A percentile compares a stretch with the other conserved stretches of the same genome.
Evolutionary conservation across 768 basidiomycete genomes (phyloP).

Genomic region (Dentipellis fragilis): DNA sequence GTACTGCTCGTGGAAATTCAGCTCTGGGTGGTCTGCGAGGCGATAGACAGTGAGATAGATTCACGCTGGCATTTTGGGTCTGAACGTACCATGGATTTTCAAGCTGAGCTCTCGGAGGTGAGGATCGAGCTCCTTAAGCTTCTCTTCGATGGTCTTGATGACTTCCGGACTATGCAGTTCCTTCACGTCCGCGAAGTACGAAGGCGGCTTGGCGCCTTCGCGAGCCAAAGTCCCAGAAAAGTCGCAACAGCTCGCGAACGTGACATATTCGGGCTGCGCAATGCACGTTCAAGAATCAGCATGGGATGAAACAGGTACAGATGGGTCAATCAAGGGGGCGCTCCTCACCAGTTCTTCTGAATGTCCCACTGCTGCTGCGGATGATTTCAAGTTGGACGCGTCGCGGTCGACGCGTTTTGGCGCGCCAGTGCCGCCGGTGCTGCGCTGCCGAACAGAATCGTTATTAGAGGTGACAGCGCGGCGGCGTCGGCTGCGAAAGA

Average conservation of each 20-base stretch:
- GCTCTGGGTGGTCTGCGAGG: slow-evolving; percentile 50
- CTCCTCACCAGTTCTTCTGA: background rate
- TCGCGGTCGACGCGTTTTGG: background rate
- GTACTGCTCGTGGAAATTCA: slow-evolving; percentile 56
- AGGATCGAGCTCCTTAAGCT: slow-evolving; percentile 39
- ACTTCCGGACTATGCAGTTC: slow-evolving; percentile 22
- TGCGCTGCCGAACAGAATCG: background rate
- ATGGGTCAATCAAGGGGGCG: no score
- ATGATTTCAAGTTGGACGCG: background rate
- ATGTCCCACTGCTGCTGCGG: background rate
- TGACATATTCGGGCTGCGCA: slow-evolving; percentile 9
- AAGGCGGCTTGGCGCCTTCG: slow-evolving; percentile 10
- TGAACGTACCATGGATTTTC: slow-evolving; percentile 54
- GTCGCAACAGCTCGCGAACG: slow-evolving; percentile 12
- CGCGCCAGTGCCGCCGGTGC: background rate
- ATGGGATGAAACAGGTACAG: background rate
- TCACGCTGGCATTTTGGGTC: no score
- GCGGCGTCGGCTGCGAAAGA: slow-evolving; percentile 4
- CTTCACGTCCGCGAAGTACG: slow-evolving; percentile 9
- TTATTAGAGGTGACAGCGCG: background rate
- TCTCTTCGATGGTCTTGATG: slow-evolving; percentile 41
- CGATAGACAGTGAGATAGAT: background rate
- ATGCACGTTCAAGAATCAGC: background rate
- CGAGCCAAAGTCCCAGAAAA: slow-evolving; percentile 1
- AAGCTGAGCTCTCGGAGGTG: slow-evolving; percentile 57